These are phyloP conservation scores for Quercus lobata DNA, from an alignment of 331 rosid genomes.

Conservation along the genomic window DNA sequence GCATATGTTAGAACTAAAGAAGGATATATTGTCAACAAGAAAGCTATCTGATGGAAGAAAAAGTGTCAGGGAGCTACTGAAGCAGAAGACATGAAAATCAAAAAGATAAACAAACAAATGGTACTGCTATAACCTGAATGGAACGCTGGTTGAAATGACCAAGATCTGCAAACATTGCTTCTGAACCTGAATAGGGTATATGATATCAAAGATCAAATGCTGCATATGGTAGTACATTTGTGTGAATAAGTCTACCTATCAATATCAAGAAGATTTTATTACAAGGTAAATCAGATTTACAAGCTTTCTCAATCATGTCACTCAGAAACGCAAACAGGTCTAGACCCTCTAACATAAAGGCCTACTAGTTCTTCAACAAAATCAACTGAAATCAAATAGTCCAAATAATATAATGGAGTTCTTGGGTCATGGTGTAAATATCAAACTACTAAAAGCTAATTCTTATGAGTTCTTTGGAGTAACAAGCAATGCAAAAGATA, in stretches of 20 bases:
- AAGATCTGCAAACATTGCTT: conserved; percentile 89
- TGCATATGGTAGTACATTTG: neutral
- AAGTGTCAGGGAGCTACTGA: conserved; percentile 10
- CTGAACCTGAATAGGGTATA: conserved; percentile 56
- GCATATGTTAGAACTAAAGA: conserved; percentile 83
- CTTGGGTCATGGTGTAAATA: neutral
- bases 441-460: neutral
- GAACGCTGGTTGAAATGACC: conserved; percentile 72
- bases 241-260: neutral
- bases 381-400: neutral
- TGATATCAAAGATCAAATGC: neutral
- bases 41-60: conserved; percentile 54
- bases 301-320: neutral
- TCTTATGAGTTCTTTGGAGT: neutral
- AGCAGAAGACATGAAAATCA: conserved; percentile 10
- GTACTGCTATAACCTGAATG: conserved; percentile 55
- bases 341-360: neutral
- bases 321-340: neutral
- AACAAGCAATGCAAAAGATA: neutral
- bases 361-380: neutral
- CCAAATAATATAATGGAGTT: neutral
- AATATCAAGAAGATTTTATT: neutral
- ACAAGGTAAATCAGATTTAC: neutral
- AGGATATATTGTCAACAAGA: conserved; percentile 67
- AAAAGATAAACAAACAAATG: conserved; percentile 2